Conservation (phyloP, 352 stramenopile species). For the Nothophytophthora sp. region DNA sequence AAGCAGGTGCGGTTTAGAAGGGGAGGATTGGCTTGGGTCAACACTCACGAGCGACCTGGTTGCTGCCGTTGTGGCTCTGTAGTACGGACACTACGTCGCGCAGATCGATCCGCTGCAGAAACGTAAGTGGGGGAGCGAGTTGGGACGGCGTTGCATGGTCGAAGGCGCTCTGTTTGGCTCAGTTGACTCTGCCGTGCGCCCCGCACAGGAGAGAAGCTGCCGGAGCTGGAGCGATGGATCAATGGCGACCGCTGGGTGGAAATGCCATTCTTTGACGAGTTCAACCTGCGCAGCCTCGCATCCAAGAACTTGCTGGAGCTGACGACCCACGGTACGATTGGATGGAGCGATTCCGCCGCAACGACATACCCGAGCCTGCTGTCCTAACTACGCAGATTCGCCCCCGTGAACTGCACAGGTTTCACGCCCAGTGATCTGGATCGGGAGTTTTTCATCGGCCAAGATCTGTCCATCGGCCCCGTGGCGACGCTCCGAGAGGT, state of each 20-base stretch:
- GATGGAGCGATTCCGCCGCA: background rate
- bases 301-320: constrained; percentile 85
- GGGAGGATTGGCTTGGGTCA: background rate
- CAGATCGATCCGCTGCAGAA: constrained; percentile 89
- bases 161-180: constrained; percentile 1
- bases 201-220: constrained; percentile 81
- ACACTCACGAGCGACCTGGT: background rate
- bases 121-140: constrained; percentile 21
- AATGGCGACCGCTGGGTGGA: constrained; percentile 85
- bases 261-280: constrained; percentile 87
- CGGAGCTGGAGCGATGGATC: constrained; percentile 85
- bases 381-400: background rate
- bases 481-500: constrained; percentile 76
- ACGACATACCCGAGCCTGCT: background rate
- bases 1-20: constrained; percentile 49
- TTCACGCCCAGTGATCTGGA: constrained; percentile 92
- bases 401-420: no score
- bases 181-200: background rate
- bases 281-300: constrained; percentile 81
- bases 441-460: constrained; percentile 91
- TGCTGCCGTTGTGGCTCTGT: background rate
- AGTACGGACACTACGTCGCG: constrained; percentile 88
- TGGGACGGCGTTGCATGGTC: background rate
- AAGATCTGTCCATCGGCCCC: constrained; percentile 83
- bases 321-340: constrained; percentile 63